phyloP scores from a whole-genome alignment of 352 stramenopile species.

The Phytophthora multivora region DNA sequence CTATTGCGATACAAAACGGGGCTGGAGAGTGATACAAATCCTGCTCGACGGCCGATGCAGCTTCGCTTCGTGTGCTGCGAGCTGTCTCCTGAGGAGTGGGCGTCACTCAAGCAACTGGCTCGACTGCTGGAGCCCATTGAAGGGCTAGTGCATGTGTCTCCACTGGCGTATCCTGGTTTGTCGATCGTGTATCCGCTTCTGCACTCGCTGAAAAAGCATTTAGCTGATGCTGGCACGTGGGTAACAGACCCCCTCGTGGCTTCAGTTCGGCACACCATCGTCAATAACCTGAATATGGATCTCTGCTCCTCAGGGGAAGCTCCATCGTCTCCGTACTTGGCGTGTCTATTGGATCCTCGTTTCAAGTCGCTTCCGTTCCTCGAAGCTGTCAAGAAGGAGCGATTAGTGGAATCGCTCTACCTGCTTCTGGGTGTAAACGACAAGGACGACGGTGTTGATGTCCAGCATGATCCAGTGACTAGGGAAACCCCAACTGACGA shows the following conservation, averaged over 20 bases:
- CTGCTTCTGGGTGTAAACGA: slow-evolving; percentile 51
- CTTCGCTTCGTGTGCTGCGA: slow-evolving; percentile 80
- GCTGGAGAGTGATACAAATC: slow-evolving; percentile 75
- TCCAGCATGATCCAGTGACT: slow-evolving; percentile 9
- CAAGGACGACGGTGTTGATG: slow-evolving; percentile 35
- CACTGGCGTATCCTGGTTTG: slow-evolving; percentile 67
- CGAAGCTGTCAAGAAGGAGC: slow-evolving; percentile 50
- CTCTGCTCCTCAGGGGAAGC: slow-evolving; percentile 54
- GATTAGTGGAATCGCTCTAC: slow-evolving; percentile 57
- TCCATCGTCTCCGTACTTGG: slow-evolving; percentile 66
- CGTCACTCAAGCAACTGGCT: slow-evolving; percentile 70
- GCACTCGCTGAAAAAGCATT: slow-evolving; percentile 74
- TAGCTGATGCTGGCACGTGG: slow-evolving; percentile 67
- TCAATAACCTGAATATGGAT: slow-evolving; percentile 49
- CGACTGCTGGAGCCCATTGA: slow-evolving; percentile 70
- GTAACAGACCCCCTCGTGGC: slow-evolving; percentile 66
- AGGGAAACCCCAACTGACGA: slow-evolving; percentile 29
- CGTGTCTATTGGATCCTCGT: slow-evolving; percentile 70
- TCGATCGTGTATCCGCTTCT: slow-evolving; percentile 75
- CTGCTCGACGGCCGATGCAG: slow-evolving; percentile 74
- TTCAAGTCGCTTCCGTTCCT: slow-evolving; percentile 82
- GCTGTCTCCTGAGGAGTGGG: slow-evolving; percentile 69
- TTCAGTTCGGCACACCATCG: slow-evolving; percentile 64
- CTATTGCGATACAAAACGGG: slow-evolving; percentile 76
- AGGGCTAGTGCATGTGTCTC: slow-evolving; percentile 65